Evolutionary conservation across 129 eudicot species (phyloP).

Genomic region (Apium graveolens): DNA sequence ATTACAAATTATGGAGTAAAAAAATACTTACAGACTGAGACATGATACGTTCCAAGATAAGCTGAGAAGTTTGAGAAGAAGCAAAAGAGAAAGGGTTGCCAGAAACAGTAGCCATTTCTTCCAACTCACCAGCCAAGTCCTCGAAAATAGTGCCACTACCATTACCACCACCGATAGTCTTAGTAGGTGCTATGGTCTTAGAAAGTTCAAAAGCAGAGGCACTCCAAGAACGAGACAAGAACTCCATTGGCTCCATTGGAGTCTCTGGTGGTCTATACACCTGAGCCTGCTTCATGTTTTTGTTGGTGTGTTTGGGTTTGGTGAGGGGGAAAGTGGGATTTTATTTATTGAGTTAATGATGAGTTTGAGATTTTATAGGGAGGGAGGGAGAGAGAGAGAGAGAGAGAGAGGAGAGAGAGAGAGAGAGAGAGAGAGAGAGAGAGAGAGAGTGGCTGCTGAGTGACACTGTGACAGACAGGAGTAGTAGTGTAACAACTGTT

Average conservation of each 20-base stretch:
- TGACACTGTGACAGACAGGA: no score
- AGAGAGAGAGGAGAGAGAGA: not conserved
- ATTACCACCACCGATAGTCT: not conserved
- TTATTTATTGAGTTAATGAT: not conserved
- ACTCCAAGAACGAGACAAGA: slow-evolving; percentile 95
- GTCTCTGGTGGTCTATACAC: slow-evolving; percentile 76
- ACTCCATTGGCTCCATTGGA: slow-evolving; percentile 89
- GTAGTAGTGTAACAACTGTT: not conserved
- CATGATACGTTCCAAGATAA: slow-evolving; percentile 84
- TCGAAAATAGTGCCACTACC: slow-evolving; percentile 24
- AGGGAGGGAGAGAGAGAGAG: not conserved
- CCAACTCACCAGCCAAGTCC: slow-evolving; percentile 35
- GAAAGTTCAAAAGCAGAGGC: slow-evolving; percentile 76
- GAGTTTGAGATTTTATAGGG: not conserved
- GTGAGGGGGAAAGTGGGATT: not conserved
- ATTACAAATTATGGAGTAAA: not conserved
- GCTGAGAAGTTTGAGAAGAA: slow-evolving; percentile 75
- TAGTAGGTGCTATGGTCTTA: slow-evolving; percentile 47
- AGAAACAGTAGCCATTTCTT: slow-evolving; percentile 30
- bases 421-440: not conserved
- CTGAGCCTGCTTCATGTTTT: slow-evolving; percentile 8
- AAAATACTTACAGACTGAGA: slow-evolving; percentile 65
- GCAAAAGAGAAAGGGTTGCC: slow-evolving; percentile 78
- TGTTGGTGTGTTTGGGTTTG: not conserved
- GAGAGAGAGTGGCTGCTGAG: not conserved